Base-by-base conservation (phyloP, 177 flowering plant genomes). In the Vitis hybrid region DNA sequence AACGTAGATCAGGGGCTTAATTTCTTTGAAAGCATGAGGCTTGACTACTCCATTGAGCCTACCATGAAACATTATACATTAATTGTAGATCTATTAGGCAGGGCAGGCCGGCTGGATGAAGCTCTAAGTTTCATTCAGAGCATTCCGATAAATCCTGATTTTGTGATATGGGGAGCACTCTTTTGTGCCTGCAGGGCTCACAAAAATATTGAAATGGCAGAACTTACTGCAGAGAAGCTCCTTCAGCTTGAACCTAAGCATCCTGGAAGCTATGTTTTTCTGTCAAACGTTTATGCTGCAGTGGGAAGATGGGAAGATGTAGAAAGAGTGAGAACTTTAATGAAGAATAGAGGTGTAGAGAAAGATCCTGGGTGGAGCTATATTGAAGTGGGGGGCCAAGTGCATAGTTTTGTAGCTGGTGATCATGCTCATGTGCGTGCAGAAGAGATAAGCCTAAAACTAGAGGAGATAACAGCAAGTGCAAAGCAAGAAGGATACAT, bases 181-280 rank as follows among this genome's bases (percentile, higher is more conserved):
- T 85, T 85, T 72, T 71, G 80, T 78, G 88, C 87, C 51, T 85
- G 88, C 72, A 82, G 81, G 64, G 78, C 79, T 53, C 88, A 87
- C 74, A 85, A 73, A 52, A 82, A 85, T n/a, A 67, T 79, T 24
- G 63, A 71, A 74, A 76, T 83, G 75, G 86, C 83, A 21, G 82
- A 84, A 71, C 65, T 75, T 51, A 85, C 74, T 18, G 68, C 83
- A 13, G 48, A 83, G 68, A 80, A 51, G 66, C 83, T 88, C 48
- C 58, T 80, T 63, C 69, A 83, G 72, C 82, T 84, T 24, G 85
- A 82, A 74, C 85, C 88, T 61, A 83, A 48, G 57, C 87, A 83
- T 74, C 76, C 82, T 15, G 85, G 85, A 60, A 77, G 80, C 74
- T 78, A 76, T 69, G 75, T 83, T 12, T 84, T 87, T 65, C 62